These are phyloP conservation scores for Naganishia cerealis DNA, from an alignment of 1,284 basidiomycete genomes.

Conservation along the genomic window DNA sequence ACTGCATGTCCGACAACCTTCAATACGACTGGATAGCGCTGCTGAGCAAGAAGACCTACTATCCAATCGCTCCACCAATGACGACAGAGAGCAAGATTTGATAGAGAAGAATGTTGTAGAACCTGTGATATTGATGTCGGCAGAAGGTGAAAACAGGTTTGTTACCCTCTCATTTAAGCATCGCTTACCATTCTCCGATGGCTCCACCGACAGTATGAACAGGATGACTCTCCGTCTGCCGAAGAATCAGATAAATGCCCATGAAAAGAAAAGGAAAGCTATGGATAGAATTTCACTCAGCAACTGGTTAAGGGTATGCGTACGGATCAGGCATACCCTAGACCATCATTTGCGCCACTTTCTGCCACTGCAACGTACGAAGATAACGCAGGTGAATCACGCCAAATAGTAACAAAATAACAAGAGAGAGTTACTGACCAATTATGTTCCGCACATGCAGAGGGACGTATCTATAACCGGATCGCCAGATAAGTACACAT, in stretches of 20 bases:
- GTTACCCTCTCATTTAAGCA: not conserved
- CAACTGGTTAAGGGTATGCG: not conserved
- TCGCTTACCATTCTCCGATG: constrained; percentile 63
- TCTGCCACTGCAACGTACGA: constrained; percentile 43
- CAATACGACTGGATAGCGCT: constrained; percentile 58
- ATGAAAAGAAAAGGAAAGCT: constrained; percentile 88
- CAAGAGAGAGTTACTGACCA: constrained; percentile 6
- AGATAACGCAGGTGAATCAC: not conserved
- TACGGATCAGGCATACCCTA: constrained; percentile 58
- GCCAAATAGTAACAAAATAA: not conserved
- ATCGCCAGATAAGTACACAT: not conserved
- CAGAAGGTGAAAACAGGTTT: not conserved
- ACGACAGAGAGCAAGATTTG: constrained; percentile 68
- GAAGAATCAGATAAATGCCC: constrained; percentile 80
- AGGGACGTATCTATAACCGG: constrained; percentile 46
- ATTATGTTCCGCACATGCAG: constrained; percentile 51
- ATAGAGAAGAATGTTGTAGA: constrained; percentile 52
- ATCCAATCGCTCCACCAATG: constrained; percentile 77
- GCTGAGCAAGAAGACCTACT: constrained; percentile 73
- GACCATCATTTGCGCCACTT: constrained; percentile 64
- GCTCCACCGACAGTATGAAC: constrained; percentile 60
- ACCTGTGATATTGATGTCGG: constrained; percentile 37
- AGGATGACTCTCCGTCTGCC: constrained; percentile 50
- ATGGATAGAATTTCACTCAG: not conserved
- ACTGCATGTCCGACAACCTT: constrained; percentile 2